Percentiles rank a stretch among this genome's conserved stretches.
These are phyloP conservation scores for Suillus ampliporus DNA, from an alignment of 768 basidiomycete species.

Conservation along the genomic window DNA sequence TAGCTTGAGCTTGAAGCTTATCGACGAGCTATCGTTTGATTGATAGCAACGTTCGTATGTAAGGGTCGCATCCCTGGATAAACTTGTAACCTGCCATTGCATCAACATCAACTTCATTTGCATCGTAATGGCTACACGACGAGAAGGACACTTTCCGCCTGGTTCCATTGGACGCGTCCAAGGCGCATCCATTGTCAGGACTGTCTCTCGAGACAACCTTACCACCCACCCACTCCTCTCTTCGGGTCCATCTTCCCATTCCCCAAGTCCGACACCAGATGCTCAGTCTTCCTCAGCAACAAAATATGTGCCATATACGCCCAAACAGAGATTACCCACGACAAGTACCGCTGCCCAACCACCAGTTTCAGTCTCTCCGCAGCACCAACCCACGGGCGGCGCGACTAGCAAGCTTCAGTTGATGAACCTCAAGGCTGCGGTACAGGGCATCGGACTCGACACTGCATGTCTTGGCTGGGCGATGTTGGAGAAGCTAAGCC, in stretches of 20 bases:
- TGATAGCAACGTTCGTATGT: not conserved
- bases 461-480: conserved; percentile 72
- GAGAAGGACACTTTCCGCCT: conserved; percentile 51
- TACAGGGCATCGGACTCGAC: conserved; percentile 71
- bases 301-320: conserved; percentile 80
- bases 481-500: conserved; percentile 73
- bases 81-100: not conserved
- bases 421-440: conserved; percentile 75
- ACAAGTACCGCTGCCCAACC: conserved; percentile 49
- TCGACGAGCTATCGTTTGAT: not conserved
- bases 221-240: conserved; percentile 72
- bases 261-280: conserved; percentile 34
- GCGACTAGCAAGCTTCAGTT: conserved; percentile 73
- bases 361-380: conserved; percentile 41
- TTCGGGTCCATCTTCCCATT: conserved; percentile 37
- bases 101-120: not conserved
- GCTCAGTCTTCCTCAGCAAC: conserved; percentile 33
- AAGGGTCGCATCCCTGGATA: not conserved
- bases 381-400: conserved; percentile 56
- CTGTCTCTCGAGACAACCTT: conserved; percentile 58
- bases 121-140: conserved; percentile 40
- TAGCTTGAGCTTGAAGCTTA: not conserved
- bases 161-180: conserved; percentile 59
- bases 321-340: conserved; percentile 64
- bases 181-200: conserved; percentile 47